A percentile compares a stretch with the other conserved stretches of the same genome.
phyloP scores from a whole-genome alignment of 331 rosid genomes.

The Malus hybrid region DNA sequence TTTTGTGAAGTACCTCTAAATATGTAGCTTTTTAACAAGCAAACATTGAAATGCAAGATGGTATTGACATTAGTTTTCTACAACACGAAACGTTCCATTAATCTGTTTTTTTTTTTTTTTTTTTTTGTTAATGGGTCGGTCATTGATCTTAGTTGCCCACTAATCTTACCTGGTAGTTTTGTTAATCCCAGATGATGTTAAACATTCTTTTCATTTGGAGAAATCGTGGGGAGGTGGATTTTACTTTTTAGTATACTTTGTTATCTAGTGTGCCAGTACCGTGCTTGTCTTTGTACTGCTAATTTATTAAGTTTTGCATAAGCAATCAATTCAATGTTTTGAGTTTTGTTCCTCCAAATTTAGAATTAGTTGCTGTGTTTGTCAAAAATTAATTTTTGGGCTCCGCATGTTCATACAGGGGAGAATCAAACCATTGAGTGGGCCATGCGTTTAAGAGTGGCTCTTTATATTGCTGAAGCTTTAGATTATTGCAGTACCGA shows the following conservation, averaged over 20 bases:
- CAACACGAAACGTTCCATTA: neutral
- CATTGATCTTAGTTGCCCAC: neutral
- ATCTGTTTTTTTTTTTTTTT: no score
- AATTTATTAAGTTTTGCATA: neutral
- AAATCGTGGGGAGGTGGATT: neutral
- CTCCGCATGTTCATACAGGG: constrained; percentile 43
- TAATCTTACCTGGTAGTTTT: neutral
- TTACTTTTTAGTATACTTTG: neutral
- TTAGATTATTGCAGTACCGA: constrained; percentile 76
- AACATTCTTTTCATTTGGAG: neutral
- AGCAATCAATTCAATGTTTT: neutral
- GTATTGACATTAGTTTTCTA: neutral
- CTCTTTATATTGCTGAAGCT: constrained; percentile 78
- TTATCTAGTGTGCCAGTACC: neutral
- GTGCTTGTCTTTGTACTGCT: neutral
- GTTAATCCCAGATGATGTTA: neutral
- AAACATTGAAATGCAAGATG: neutral
- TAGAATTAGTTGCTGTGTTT: neutral
- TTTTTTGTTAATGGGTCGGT: neutral
- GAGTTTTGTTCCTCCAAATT: neutral
- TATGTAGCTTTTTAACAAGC: neutral
- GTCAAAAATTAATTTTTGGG: neutral
- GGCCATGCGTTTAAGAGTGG: constrained; percentile 96
- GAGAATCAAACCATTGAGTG: constrained; percentile 93
- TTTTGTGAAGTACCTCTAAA: neutral